Base-by-base conservation (phyloP, 2,329 filamentous ascomycete genomes). In the Emergomyces pasteurianus region DNA sequence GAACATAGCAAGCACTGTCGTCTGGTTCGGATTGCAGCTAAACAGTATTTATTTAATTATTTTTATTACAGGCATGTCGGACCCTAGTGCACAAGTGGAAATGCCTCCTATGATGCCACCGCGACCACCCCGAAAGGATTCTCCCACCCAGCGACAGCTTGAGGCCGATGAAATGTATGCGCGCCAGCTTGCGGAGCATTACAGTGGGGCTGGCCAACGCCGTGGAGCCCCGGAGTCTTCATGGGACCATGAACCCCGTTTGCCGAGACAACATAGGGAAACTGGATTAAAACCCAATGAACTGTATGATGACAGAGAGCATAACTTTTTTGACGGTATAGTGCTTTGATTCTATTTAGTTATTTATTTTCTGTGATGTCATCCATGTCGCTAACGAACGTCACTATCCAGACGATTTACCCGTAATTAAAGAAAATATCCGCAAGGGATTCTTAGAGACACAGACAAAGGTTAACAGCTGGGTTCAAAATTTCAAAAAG, bases 401-500 rank as follows among this genome's bases (percentile, higher is more conserved):
- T 43, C n/a, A 3, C 23, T 10, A 2, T 18, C 59, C 65, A 85
- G 94, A 99, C 69, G 94, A 99, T 67, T 83, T 99, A 16, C 92
- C 94, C 1, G 86, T 92, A 57, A 96, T 99, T 71, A 87, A 86
- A 66, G 90, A 96, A 72, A 96, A 95, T 70, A 83, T 99, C 67
- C 88, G 87, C 71, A 95, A 97, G 77, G 94, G 94, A 3, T 99
- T 99, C 76, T 70, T 91, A 60, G 92, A 99, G 71, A 97, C 94
- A 1, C 94, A 97, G 77, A 86, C 84, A 60, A 95, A 89, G 71
- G 89, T 99, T 68, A 97, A 95, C 77, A 83, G 84, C 57, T 97
- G 92, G 92, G 90, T 99, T 68, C 88, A 84, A 58, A 91, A 86
- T 64, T 80, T 99, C 72, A 94, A 90, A 78, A 97, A 97, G 83